Percentiles rank a stretch among this genome's conserved stretches.
These are phyloP conservation scores for Zygotorulaspora mrakii DNA, from an alignment of 1,139 yeast species.

Conservation along the genomic window DNA sequence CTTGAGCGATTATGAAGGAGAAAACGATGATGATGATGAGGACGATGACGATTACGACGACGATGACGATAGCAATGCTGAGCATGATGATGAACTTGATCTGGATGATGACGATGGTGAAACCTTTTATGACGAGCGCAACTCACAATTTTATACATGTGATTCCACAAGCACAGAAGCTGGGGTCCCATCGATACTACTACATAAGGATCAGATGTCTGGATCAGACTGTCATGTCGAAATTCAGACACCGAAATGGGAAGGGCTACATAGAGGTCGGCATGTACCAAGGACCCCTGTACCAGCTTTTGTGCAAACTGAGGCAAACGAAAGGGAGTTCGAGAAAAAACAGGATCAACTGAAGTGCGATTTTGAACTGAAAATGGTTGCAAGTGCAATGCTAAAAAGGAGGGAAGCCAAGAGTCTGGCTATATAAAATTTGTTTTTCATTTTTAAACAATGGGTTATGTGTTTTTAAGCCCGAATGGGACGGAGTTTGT, in stretches of 20 bases:
- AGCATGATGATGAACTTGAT: no score
- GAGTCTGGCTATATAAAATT: conserved; percentile 11
- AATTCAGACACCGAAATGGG: conserved; percentile 12
- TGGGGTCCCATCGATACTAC: conserved; percentile 1
- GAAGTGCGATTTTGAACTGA: conserved; percentile 11
- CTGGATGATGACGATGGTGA: conserved; percentile 5
- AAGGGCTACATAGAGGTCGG: conserved; percentile 4
- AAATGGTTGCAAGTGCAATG: conserved; percentile 18
- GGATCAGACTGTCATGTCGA: conserved; percentile 9
- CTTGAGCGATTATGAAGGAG: background rate
- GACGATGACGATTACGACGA: conserved; percentile 11
- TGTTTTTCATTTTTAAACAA: background rate
- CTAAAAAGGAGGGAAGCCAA: conserved; percentile 17
- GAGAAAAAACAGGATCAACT: conserved; percentile 4
- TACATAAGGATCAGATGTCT: conserved; percentile 1
- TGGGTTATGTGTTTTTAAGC: conserved; percentile 5
- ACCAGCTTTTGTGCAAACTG: conserved; percentile 11
- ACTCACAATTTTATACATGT: background rate
- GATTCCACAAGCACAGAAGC: background rate
- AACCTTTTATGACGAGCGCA: conserved; percentile 1
- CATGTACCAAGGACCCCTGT: conserved; percentile 16
- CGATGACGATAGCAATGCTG: conserved; percentile 8
- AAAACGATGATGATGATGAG: conserved; percentile 6
- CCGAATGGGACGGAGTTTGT: conserved; percentile 1
- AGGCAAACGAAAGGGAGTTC: conserved; percentile 1